phyloP scores from a whole-genome alignment of 2,329 filamentous ascomycete genomes.

The Emericellopsis cladophorae region DNA sequence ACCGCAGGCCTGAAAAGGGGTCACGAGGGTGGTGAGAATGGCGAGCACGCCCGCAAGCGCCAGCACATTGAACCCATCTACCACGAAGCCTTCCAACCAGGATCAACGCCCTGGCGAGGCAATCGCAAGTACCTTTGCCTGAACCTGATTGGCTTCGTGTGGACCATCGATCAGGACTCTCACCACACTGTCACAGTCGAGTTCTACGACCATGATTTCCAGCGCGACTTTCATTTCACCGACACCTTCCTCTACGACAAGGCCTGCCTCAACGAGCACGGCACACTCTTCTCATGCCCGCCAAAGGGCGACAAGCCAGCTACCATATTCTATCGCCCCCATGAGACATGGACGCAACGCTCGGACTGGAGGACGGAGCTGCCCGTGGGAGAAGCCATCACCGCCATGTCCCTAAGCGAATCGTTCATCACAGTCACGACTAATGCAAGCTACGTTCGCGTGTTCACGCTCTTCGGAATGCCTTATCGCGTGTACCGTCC shows the following conservation, averaged over 20 bases:
- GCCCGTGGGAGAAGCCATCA: slow-evolving; percentile 76
- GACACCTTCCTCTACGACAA: slow-evolving; percentile 95
- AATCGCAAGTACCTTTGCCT: slow-evolving; percentile 88
- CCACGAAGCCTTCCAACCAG: slow-evolving; percentile 83
- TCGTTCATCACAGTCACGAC: slow-evolving; percentile 87
- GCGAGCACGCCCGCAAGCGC: slow-evolving; percentile 33
- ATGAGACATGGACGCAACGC: slow-evolving; percentile 90
- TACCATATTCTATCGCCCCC: slow-evolving; percentile 88
- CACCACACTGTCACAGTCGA: slow-evolving; percentile 92
- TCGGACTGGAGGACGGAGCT: slow-evolving; percentile 82
- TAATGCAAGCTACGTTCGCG: slow-evolving; percentile 72
- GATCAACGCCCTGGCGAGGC: slow-evolving; percentile 90
- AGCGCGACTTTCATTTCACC: slow-evolving; percentile 94
- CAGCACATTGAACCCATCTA: slow-evolving; percentile 47
- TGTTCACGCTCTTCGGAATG: slow-evolving; percentile 87
- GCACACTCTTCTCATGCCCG: slow-evolving; percentile 74
- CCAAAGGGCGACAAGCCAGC: slow-evolving; percentile 54
- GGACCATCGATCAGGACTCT: slow-evolving; percentile 92
- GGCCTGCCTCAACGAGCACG: slow-evolving; percentile 78
- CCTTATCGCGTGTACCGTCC: slow-evolving; percentile 83
- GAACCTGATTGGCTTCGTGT: slow-evolving; percentile 87
- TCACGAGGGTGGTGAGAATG: slow-evolving; percentile 39
- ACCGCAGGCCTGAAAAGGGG: slow-evolving; percentile 40
- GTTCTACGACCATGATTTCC: slow-evolving; percentile 88
- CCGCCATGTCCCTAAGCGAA: slow-evolving; percentile 80